Evolutionary conservation across 805 yeast species (phyloP), one percentile per base, ranked within the genome.

Genomic region (Brettanomyces nanus): DNA sequence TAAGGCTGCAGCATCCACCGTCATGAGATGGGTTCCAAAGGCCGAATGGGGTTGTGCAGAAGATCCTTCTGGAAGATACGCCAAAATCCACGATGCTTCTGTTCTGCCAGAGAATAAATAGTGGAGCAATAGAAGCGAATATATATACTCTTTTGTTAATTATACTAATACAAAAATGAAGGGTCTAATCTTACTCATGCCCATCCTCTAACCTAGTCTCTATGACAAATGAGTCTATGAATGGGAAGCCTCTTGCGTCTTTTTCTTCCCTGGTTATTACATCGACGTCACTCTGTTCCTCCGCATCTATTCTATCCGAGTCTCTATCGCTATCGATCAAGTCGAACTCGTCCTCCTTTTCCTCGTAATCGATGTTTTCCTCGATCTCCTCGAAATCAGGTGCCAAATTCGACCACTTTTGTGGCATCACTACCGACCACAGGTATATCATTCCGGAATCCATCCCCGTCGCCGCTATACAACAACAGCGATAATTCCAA

Each of bases 31-130:
- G 99, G 68, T 92, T 65, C 99, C 99, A 61, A 92, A 92, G 75
- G 97, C 97, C 46, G 98, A 92, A 65, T 92, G 99, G 99, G 99
- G 99, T 50, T 92, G 98, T 69, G 87, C 89, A 57, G 95, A 81
- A 54, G 99, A 92, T 66, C 99, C 99, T 38, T 84, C 95, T 40
- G 99, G 99, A 49, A 85, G 99, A 70, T 90, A 71, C 59, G 97
- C 95, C 51, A 77, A 84, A 69, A 77, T 83, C 52, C 98, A 92
- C 63, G 89, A 84, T 40, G 62, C 80, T 53, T 75, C 80, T 47
- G 74, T 80, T 11, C n/a, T 28, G 13, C 31, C 33, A 3, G 33
- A 10, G 10, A 30, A 30, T 9, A 30, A 18, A 15, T 28, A 18
- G 15, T n/a, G 18, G 10, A 30, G 18, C 15, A 7, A 21, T 6